Conservation (phyloP, 345 rosid species). For the Eucalyptus cloeziana region DNA sequence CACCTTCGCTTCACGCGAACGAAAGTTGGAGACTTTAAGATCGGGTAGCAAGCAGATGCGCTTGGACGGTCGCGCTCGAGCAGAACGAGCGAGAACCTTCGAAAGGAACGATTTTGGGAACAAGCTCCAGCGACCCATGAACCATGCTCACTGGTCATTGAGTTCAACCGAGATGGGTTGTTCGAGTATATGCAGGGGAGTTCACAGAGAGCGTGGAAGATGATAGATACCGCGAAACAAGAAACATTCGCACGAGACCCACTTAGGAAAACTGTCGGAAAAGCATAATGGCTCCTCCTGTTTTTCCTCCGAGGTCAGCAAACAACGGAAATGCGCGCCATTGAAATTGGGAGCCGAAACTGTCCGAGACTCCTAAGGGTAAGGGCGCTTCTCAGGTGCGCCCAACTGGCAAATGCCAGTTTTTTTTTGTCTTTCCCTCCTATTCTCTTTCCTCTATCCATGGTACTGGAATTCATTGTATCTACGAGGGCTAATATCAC, state of each 20-base stretch:
- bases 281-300: background rate
- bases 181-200: background rate
- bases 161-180: background rate
- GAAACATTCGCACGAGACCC: background rate
- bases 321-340: background rate
- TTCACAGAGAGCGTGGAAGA: background rate
- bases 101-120: background rate
- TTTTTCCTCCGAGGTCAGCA: background rate
- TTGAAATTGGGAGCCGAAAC: background rate
- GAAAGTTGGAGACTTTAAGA: background rate
- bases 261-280: background rate
- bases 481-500: no score
- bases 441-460: no score
- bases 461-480: no score
- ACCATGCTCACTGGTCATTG: background rate
- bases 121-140: background rate
- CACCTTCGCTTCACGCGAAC: background rate
- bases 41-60: background rate
- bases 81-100: background rate
- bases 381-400: background rate
- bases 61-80: background rate
- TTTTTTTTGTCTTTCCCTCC: no score
- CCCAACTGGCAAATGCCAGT: background rate
- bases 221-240: background rate
- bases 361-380: no score